Evolutionary conservation across 305 asterid genomes (phyloP).

Genomic region (Fraxinus albicans): DNA sequence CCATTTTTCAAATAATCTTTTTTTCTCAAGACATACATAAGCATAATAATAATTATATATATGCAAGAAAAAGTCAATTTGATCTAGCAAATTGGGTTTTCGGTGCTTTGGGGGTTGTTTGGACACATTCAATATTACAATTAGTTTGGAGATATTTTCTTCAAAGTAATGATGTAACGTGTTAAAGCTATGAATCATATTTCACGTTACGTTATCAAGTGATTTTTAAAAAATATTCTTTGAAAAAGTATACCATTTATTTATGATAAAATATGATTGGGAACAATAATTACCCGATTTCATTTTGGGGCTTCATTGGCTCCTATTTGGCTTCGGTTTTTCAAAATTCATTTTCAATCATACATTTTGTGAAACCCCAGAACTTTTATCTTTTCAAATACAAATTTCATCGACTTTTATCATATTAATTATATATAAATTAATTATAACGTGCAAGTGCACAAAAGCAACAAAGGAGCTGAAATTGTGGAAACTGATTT

Average conservation of each 20-base stretch:
- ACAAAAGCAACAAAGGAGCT: slow-evolving; percentile 22
- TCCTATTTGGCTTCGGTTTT: too few species aligned
- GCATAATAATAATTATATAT: slow-evolving; percentile 19
- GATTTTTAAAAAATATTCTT: too few species aligned
- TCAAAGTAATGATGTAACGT: background rate
- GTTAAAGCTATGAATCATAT: background rate
- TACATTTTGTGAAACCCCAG: too few species aligned
- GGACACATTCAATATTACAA: background rate
- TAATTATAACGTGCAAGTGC: slow-evolving; percentile 13
- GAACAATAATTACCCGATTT: background rate
- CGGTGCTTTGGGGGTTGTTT: slow-evolving; percentile 14
- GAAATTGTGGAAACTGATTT: slow-evolving; percentile 38
- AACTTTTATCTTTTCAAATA: too few species aligned
- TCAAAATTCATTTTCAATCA: too few species aligned
- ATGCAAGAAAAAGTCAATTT: slow-evolving; percentile 21
- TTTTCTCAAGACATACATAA: slow-evolving; percentile 4
- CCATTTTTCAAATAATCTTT: background rate
- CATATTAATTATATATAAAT: too few species aligned
- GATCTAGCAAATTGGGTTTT: slow-evolving; percentile 27
- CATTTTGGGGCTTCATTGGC: background rate
- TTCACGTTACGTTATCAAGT: background rate
- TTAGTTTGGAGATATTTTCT: background rate
- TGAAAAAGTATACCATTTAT: background rate
- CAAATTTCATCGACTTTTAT: too few species aligned
- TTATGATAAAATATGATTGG: background rate